phyloP scores from a whole-genome alignment of 2,329 filamentous ascomycete genomes.

The Aspergillus sp. region DNA sequence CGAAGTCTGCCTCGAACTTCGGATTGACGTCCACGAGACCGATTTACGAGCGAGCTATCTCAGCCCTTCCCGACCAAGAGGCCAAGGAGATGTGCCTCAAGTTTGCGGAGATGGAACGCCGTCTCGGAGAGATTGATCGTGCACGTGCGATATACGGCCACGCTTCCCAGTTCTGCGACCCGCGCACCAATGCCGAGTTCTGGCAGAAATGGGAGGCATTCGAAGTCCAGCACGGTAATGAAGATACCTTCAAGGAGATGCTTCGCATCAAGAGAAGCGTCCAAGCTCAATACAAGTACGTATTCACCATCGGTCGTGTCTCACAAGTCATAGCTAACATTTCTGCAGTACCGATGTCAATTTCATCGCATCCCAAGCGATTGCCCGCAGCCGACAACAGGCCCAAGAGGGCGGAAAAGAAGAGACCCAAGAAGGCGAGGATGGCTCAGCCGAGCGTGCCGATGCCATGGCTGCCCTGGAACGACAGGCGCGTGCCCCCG shows the following conservation, averaged over 20 bases:
- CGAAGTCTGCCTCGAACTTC: slow-evolving; percentile 97
- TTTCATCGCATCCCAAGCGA: slow-evolving; percentile 93
- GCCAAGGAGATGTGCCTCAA: slow-evolving; percentile 98
- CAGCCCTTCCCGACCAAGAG: slow-evolving; percentile 86
- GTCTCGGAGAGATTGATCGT: slow-evolving; percentile 89
- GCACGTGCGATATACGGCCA: slow-evolving; percentile 95
- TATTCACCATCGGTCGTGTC: slow-evolving; percentile 12
- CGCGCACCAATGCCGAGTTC: slow-evolving; percentile 82
- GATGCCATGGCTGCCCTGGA: slow-evolving; percentile 92
- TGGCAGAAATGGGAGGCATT: slow-evolving; percentile 98
- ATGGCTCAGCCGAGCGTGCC: slow-evolving; percentile 49
- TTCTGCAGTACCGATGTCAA: slow-evolving; percentile 78
- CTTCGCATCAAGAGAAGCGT: slow-evolving; percentile 95
- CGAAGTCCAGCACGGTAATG: slow-evolving; percentile 96
- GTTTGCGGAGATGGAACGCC: slow-evolving; percentile 94
- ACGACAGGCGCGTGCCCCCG: slow-evolving; percentile 80
- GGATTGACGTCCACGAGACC: slow-evolving; percentile 89
- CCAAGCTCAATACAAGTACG: slow-evolving; percentile 90
- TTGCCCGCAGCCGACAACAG: slow-evolving; percentile 72
- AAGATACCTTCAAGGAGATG: slow-evolving; percentile 99
- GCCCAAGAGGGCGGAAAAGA: slow-evolving; percentile 34
- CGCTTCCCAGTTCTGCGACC: slow-evolving; percentile 95
- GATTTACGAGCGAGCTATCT: slow-evolving; percentile 95
- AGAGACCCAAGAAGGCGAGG: slow-evolving; percentile 43
- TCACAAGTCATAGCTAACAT: slow-evolving; percentile 32